Conservation (phyloP, 2,329 filamentous ascomycete species). For the Raffaelea ambrosiae region DNA sequence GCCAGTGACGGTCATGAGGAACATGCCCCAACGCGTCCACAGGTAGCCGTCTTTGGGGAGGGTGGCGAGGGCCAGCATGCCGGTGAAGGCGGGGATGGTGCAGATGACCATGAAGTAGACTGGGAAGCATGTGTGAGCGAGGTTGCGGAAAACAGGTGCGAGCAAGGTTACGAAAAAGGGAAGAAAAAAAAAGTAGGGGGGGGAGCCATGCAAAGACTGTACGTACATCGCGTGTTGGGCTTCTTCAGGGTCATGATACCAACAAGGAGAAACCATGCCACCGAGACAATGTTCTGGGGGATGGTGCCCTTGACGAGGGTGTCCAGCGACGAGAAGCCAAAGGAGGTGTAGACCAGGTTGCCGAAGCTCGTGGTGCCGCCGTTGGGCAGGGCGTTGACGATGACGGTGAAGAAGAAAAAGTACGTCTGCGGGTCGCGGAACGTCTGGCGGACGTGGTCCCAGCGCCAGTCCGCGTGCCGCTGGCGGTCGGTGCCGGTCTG, state of each 20-base stretch:
- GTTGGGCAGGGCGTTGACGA: conserved; percentile 20
- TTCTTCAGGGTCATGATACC: conserved; percentile 18
- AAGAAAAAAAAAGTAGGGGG: background rate
- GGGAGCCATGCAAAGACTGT: background rate
- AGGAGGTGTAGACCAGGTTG: conserved; percentile 27
- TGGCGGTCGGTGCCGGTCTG: conserved; percentile 29
- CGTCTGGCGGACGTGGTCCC: conserved; percentile 19
- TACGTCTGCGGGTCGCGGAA: conserved; percentile 17
- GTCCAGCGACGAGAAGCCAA: conserved; percentile 23
- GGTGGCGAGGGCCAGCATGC: conserved; percentile 22
- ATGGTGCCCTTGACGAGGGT: conserved; percentile 23
- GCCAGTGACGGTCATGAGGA: conserved; percentile 16
- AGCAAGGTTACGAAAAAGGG: background rate
- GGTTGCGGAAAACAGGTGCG: too few species aligned
- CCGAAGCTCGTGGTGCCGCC: conserved; percentile 20
- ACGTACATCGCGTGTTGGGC: conserved; percentile 19
- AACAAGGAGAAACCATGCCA: conserved; percentile 25
- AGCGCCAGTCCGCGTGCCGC: conserved; percentile 27
- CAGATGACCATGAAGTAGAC: conserved; percentile 21
- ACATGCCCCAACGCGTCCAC: conserved; percentile 25
- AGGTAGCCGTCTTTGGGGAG: conserved; percentile 17
- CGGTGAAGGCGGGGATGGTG: conserved; percentile 20
- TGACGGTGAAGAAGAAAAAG: conserved; percentile 26
- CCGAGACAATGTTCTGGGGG: conserved; percentile 22
- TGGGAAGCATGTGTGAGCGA: too few species aligned